A percentile compares a stretch with the other conserved stretches of the same genome.
Conservation (phyloP, 2,329 filamentous ascomycete genomes). For the Fonsecaea nubica region DNA sequence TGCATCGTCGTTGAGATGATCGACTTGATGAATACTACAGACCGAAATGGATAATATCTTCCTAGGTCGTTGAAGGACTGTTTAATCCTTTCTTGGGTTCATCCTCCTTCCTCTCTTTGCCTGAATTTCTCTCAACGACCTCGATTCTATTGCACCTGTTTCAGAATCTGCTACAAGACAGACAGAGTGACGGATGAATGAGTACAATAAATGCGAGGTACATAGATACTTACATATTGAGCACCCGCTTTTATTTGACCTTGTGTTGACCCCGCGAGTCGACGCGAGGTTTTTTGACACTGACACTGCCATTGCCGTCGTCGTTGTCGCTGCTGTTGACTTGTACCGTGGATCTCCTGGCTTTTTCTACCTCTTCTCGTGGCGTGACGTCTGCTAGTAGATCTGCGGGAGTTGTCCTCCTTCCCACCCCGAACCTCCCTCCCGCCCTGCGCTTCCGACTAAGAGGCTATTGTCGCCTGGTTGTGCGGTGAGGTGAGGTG, state of each 20-base stretch:
- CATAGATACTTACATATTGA: background rate
- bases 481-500: no score
- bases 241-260: background rate
- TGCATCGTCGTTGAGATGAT: background rate
- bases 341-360: no score
- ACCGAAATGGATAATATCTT: background rate
- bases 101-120: background rate
- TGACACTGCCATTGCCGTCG: background rate
- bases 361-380: no score
- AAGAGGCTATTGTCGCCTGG: no score
- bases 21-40: background rate
- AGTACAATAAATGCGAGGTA: no score
- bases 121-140: background rate
- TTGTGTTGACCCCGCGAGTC: background rate
- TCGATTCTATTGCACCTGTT: background rate
- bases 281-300: background rate
- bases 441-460: no score
- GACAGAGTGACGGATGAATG: background rate
- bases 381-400: no score
- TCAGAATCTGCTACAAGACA: background rate
- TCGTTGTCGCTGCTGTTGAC: no score
- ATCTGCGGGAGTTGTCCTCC: no score
- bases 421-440: no score
- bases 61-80: no score
- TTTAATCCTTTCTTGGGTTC: background rate